Evolutionary conservation across 306 rosid genomes (phyloP).

Genomic region (apple (Malus domestica)): ASM211411v1 NC_041796.1:14508501-14509000

Average conservation of each 20-base stretch:
- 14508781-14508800: slow-evolving; percentile 54
- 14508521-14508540: slow-evolving; percentile 50
- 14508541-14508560: slow-evolving; percentile 54
- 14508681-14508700: slow-evolving; percentile 63
- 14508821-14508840: slow-evolving; percentile 42
- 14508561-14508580: slow-evolving; percentile 32
- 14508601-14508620: slow-evolving; percentile 25
- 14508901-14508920: slow-evolving; percentile 48
- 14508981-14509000: slow-evolving; percentile 2
- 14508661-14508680: slow-evolving; percentile 29
- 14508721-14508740: slow-evolving; percentile 21
- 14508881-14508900: slow-evolving; percentile 45
- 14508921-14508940: slow-evolving; percentile 6
- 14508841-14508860: slow-evolving; percentile 16
- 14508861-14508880: slow-evolving; percentile 58
- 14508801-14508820: slow-evolving; percentile 44
- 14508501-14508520: slow-evolving; percentile 43
- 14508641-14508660: slow-evolving; percentile 45
- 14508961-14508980: not conserved
- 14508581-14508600: slow-evolving; percentile 37
- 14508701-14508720: slow-evolving; percentile 31
- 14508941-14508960: not conserved
- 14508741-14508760: slow-evolving; percentile 43
- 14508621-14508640: slow-evolving; percentile 46
- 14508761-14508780: slow-evolving; percentile 33